Evolutionary conservation across 2,329 filamentous ascomycete species (phyloP), one percentile per base, ranked within the genome.

Genomic region (Karstenula rhodostoma): DNA sequence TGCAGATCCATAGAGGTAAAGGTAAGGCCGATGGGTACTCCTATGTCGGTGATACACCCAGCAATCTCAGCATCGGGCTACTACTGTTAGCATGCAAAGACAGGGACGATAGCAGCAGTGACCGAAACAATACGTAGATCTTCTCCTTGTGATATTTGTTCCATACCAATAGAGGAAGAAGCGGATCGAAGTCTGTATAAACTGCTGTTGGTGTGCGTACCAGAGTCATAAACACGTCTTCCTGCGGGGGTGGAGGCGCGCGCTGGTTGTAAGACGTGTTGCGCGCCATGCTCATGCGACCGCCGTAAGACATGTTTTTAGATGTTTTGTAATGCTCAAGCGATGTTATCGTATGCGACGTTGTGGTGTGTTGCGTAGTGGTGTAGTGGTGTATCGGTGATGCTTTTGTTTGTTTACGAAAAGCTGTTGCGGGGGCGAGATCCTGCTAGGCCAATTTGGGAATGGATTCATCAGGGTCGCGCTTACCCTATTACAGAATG

Each of bases 31-130:
- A 98, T 97, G 77, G 88, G 89, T 71, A 98, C 94, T 60, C 94
- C 94, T 72, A 98, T 97, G 77, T 98, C 95, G 73, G 90, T 95
- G 81, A 99, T 97, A 79, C 95, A 99, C 76, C 92, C 93, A 69
- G 94, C 94, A 63, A 99, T 97, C 78, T 99, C 95, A 64, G 83
- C 80, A 66, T 89, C 87, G 50, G 86, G 83, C 87, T 89, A 54
- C 12, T n/a, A 5, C 4, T 15, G 60, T 74, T 58, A 74, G 71
- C 53, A 54, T 17, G 46, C 46, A 22, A 56, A 43, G 25, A n/a
- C 17, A 40, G 17, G 37, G 37, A 40, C 2, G 13, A n/a, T n/a
- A 19, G 4, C 37, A n/a, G n/a, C 37, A 19, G 37, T 40, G 37
- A 9, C 17, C 37, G 37, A n/a, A 40, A 40, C n/a, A 40, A n/a